These are phyloP conservation scores for Rhodofomes roseus DNA, from an alignment of 1,284 basidiomycete species.

Conservation along the genomic window DNA sequence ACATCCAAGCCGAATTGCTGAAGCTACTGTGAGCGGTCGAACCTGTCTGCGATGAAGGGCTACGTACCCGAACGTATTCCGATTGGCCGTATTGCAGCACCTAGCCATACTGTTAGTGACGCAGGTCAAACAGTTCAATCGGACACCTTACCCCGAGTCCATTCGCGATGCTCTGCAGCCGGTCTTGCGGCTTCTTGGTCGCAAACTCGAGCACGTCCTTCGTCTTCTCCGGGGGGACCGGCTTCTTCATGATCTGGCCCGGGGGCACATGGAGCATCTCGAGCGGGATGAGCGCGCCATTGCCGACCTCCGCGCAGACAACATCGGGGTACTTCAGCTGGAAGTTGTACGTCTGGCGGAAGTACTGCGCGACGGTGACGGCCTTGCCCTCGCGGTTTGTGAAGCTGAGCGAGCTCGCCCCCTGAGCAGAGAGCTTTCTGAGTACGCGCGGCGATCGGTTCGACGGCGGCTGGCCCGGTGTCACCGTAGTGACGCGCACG, in stretches of 20 bases:
- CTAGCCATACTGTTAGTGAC: constrained; percentile 27
- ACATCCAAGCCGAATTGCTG: constrained; percentile 60
- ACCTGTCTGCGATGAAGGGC: not conserved
- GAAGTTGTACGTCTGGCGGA: constrained; percentile 44
- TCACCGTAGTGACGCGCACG: constrained; percentile 48
- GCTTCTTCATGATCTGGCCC: constrained; percentile 74
- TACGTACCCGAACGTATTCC: constrained; percentile 53
- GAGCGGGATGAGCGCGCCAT: constrained; percentile 63
- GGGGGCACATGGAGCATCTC: constrained; percentile 62
- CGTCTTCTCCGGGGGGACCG: constrained; percentile 64
- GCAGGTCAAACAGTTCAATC: not conserved
- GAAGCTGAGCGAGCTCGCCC: constrained; percentile 51
- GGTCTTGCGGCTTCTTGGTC: constrained; percentile 60
- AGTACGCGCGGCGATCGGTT: constrained; percentile 25
- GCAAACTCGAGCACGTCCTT: constrained; percentile 67
- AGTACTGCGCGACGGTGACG: constrained; percentile 63
- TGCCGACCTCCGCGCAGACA: constrained; percentile 63
- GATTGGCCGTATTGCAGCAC: constrained; percentile 68
- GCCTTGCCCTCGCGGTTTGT: constrained; percentile 47
- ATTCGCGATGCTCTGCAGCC: constrained; percentile 53
- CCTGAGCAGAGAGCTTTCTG: constrained; percentile 48
- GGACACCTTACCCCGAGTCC: constrained; percentile 45
- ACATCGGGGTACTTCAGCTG: constrained; percentile 53
- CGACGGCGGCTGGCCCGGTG: constrained; percentile 16
- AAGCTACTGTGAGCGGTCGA: not conserved